A percentile compares a stretch with the other conserved stretches of the same genome.
phyloP scores from a whole-genome alignment of 2,329 filamentous ascomycete genomes.

The Cryphonectria parasitica region DNA sequence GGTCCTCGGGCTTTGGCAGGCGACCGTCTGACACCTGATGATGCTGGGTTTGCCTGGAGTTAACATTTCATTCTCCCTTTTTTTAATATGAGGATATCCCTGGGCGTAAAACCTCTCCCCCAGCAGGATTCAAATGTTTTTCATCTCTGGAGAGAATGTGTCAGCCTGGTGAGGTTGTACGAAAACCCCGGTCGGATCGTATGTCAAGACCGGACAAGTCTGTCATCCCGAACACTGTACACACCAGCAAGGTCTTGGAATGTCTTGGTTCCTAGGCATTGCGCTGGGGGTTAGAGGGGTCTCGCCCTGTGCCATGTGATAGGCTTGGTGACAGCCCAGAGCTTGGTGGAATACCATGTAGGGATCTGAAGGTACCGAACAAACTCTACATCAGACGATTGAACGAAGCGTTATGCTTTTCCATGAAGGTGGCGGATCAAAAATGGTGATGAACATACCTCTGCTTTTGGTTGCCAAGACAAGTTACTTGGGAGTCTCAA shows the following conservation, averaged over 20 bases:
- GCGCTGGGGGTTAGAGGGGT: neutral
- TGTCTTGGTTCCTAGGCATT: neutral
- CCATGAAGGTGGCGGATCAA: neutral
- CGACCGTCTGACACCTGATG: neutral
- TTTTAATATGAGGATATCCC: neutral
- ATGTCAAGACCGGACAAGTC: neutral
- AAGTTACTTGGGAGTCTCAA: neutral
- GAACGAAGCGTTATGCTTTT: neutral
- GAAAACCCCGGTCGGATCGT: neutral
- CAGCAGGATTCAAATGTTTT: neutral
- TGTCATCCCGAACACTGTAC: neutral
- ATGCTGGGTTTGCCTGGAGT: neutral
- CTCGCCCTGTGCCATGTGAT: neutral
- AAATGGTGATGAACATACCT: neutral
- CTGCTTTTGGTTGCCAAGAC: neutral
- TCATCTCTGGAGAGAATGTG: neutral
- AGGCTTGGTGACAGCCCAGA: neutral
- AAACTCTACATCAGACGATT: neutral
- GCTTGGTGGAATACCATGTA: neutral
- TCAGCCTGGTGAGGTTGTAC: neutral
- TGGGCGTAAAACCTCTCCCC: neutral
- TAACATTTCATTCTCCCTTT: neutral
- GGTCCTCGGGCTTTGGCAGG: conserved; percentile 1
- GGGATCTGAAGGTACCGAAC: neutral
- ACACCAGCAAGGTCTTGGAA: neutral